These are phyloP conservation scores for Funneliformis mosseae DNA, from an alignment of 192 early-diverging fungal species.

Conservation along the genomic window DNA sequence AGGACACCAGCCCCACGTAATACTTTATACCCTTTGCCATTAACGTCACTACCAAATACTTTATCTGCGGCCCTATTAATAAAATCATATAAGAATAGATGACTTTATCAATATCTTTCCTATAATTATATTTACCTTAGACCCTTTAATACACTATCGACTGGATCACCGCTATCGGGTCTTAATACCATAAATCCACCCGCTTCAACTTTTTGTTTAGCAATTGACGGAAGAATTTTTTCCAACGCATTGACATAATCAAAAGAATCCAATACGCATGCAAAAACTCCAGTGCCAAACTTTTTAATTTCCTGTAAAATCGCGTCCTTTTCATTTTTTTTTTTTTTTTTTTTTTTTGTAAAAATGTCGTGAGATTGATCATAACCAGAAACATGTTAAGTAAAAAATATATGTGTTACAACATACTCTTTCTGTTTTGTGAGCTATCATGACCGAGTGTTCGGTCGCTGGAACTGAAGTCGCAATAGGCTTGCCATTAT, in stretches of 20 bases:
- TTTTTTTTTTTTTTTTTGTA: neutral
- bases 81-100: neutral
- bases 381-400: neutral
- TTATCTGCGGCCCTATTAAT: conserved; percentile 62
- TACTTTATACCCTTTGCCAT: conserved; percentile 80
- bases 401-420: neutral
- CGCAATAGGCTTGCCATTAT: conserved; percentile 71
- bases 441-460: conserved; percentile 88
- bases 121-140: conserved; percentile 49
- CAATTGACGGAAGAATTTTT: conserved; percentile 71
- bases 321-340: conserved; percentile 51
- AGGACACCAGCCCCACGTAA: conserved; percentile 74
- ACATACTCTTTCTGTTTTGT: conserved; percentile 61
- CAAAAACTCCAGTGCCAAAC: conserved; percentile 74
- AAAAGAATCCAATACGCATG: conserved; percentile 92
- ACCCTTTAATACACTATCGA: conserved; percentile 72
- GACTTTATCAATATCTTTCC: neutral
- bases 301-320: conserved; percentile 63
- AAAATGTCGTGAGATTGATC: neutral
- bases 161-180: conserved; percentile 84
- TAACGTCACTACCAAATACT: conserved; percentile 69
- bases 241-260: conserved; percentile 79
- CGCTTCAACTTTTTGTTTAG: conserved; percentile 64
- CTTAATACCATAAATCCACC: conserved; percentile 83
- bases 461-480: conserved; percentile 87